These are phyloP conservation scores for Cephaloascus fragrans DNA, from an alignment of 805 yeast genomes.

Conservation along the genomic window DNA sequence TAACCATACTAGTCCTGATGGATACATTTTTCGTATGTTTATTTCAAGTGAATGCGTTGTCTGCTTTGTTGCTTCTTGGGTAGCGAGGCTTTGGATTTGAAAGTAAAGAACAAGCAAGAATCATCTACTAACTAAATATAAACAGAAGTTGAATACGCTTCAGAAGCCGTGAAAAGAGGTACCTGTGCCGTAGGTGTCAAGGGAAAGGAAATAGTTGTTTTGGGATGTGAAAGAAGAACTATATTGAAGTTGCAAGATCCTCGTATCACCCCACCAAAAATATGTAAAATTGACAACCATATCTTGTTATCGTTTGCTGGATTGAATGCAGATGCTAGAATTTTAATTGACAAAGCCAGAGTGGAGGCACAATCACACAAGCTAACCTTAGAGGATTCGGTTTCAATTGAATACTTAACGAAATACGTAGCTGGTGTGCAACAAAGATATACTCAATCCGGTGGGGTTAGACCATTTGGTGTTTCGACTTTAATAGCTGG, in stretches of 20 bases:
- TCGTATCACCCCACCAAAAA: conserved; percentile 90
- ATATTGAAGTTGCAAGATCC: conserved; percentile 94
- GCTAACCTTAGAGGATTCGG: conserved; percentile 91
- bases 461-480: conserved; percentile 98
- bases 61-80: no score
- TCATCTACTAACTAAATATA: not conserved
- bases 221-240: conserved; percentile 95
- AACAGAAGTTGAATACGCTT: conserved; percentile 90
- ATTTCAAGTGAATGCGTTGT: no score
- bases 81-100: no score
- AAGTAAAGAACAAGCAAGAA: no score
- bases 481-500: conserved; percentile 94
- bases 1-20: conserved; percentile 91
- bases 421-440: conserved; percentile 96
- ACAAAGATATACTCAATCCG: conserved; percentile 93
- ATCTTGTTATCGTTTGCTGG: conserved; percentile 94
- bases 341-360: conserved; percentile 89
- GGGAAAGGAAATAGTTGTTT: conserved; percentile 79
- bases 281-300: conserved; percentile 85
- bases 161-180: conserved; percentile 96
- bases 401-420: conserved; percentile 82
- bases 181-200: conserved; percentile 97
- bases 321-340: conserved; percentile 95
- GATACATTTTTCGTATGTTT: conserved; percentile 85
- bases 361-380: conserved; percentile 94